Percentiles rank a stretch among this genome's conserved stretches.
phyloP scores from a whole-genome alignment of 2,329 filamentous ascomycete genomes.

The Colletotrichum sublineola region DNA sequence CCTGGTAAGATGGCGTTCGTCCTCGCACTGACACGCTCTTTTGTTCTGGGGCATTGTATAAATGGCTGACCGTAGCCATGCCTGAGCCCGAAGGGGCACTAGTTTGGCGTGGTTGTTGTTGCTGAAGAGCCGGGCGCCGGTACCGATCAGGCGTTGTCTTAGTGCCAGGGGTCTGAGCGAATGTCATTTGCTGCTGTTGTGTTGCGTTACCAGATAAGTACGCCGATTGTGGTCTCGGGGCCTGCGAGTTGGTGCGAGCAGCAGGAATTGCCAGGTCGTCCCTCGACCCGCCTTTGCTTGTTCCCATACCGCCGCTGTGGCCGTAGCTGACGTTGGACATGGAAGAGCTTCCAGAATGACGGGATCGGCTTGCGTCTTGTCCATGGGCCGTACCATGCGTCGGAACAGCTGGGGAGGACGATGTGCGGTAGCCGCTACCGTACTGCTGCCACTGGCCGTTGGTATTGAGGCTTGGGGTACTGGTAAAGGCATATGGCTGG shows the following conservation, averaged over 20 bases:
- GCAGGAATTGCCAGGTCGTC: constrained; percentile 65
- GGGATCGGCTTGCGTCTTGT: constrained; percentile 46
- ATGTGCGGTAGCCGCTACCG: constrained; percentile 61
- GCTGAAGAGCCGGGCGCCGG: constrained; percentile 71
- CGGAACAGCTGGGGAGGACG: constrained; percentile 60
- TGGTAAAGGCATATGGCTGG: constrained; percentile 82
- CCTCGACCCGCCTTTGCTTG: constrained; percentile 59
- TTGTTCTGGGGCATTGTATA: constrained; percentile 62
- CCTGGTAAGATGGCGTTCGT: constrained; percentile 53
- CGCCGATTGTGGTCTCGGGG: constrained; percentile 59
- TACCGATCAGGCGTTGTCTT: constrained; percentile 88
- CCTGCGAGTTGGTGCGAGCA: constrained; percentile 56
- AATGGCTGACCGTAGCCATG: constrained; percentile 67
- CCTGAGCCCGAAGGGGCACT: constrained; percentile 64
- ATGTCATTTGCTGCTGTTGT: constrained; percentile 61
- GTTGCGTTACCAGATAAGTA: constrained; percentile 53
- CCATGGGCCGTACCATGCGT: constrained; percentile 55
- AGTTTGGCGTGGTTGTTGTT: constrained; percentile 51
- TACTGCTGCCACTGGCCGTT: constrained; percentile 65
- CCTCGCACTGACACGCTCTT: constrained; percentile 44
- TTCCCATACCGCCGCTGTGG: constrained; percentile 49
- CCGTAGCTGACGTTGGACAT: constrained; percentile 57
- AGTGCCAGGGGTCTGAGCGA: constrained; percentile 67
- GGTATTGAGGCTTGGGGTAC: constrained; percentile 74
- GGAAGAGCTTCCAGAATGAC: constrained; percentile 54